Conservation (phyloP, 345 rosid species). For the Laguncularia racemosa region DNA sequence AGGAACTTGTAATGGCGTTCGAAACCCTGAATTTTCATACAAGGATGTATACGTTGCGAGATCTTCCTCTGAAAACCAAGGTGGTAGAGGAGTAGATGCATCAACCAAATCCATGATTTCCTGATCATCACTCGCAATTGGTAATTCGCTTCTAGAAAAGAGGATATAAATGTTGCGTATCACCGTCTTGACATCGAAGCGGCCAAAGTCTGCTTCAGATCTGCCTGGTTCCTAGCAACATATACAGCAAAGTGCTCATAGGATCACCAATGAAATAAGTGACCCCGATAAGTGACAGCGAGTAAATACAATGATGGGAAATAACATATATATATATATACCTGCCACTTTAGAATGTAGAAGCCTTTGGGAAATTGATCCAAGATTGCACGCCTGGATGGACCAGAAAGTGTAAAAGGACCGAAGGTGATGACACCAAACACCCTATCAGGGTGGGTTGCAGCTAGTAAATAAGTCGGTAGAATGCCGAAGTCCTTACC, state of each 20-base stretch:
- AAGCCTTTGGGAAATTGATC: conserved; percentile 29
- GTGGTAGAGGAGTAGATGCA: conserved; percentile 17
- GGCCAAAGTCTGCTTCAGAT: conserved; percentile 21
- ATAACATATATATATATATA: background rate
- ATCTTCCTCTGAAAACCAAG: conserved; percentile 22
- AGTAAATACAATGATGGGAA: background rate
- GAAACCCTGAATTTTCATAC: conserved; percentile 25
- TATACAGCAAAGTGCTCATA: background rate
- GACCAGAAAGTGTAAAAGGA: conserved; percentile 20
- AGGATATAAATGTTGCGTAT: conserved; percentile 21
- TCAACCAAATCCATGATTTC: conserved; percentile 36
- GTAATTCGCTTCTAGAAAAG: conserved; percentile 26
- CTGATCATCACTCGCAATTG: conserved; percentile 16
- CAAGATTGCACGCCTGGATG: conserved; percentile 10
- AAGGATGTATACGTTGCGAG: conserved; percentile 8
- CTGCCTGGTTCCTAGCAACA: conserved; percentile 21
- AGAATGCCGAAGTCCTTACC: conserved; percentile 39
- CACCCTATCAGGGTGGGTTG: conserved; percentile 23
- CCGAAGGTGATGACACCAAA: conserved; percentile 31
- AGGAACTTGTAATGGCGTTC: no score
- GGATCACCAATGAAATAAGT: background rate
- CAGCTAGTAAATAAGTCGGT: conserved; percentile 13
- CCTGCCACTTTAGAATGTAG: conserved; percentile 32
- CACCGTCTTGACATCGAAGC: conserved; percentile 17
- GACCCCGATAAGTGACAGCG: background rate